Percentiles rank a stretch among this genome's conserved stretches.
Evolutionary conservation across 345 rosid genomes (phyloP).

Genomic region (Lepidium africanum): DNA sequence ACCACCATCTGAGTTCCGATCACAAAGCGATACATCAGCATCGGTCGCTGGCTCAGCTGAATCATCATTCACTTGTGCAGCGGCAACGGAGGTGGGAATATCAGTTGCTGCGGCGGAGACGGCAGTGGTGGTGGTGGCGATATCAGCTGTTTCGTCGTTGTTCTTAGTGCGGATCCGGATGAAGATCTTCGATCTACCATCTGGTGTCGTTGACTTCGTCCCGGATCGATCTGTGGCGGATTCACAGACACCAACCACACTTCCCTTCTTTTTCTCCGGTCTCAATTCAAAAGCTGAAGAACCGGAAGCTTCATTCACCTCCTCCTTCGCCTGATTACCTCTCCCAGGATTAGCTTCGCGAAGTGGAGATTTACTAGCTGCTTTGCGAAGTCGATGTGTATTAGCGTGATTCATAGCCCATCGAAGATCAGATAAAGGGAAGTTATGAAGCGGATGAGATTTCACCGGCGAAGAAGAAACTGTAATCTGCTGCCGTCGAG

Average conservation of each 20-base stretch:
- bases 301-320: conserved; percentile 15
- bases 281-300: conserved; percentile 16
- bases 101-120: neutral
- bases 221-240: conserved; percentile 26
- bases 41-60: neutral
- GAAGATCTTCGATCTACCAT: conserved; percentile 41
- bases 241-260: neutral
- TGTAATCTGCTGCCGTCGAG: conserved; percentile 36
- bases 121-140: neutral
- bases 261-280: conserved; percentile 22
- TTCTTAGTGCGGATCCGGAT: conserved; percentile 38
- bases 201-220: conserved; percentile 29
- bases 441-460: conserved; percentile 63
- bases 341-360: conserved; percentile 8
- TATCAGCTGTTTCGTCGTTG: conserved; percentile 25
- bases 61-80: neutral
- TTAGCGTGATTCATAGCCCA: conserved; percentile 48
- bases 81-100: neutral
- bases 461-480: conserved; percentile 44
- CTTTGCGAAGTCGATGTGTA: conserved; percentile 39
- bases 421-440: conserved; percentile 48
- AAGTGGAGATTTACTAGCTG: conserved; percentile 32
- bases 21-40: conserved; percentile 26
- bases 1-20: conserved; percentile 36
- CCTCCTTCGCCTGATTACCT: conserved; percentile 12